Conservation (phyloP, 768 basidiomycete species). For the Gymnopilus junonius region DNA sequence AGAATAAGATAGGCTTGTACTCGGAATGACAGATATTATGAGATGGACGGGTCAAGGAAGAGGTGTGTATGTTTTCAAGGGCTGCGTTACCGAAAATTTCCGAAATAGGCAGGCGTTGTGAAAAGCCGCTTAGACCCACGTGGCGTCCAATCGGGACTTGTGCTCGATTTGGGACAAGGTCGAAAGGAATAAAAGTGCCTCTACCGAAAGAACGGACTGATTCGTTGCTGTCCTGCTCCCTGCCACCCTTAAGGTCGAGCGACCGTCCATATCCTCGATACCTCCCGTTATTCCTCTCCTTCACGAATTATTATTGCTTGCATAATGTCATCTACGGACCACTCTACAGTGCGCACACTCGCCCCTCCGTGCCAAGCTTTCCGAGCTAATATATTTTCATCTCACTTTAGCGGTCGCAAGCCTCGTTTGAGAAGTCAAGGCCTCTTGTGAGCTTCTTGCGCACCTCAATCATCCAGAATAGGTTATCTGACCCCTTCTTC, state of each 20-base stretch:
- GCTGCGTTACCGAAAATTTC: constrained; percentile 26
- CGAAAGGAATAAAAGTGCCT: constrained; percentile 28
- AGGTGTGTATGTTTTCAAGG: constrained; percentile 16
- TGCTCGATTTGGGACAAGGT: constrained; percentile 31
- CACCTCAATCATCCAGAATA: not conserved
- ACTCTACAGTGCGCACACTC: constrained; percentile 36
- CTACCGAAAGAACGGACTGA: not conserved
- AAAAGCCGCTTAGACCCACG: constrained; percentile 26
- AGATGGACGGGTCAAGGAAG: constrained; percentile 3
- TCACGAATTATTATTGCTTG: constrained; percentile 9
- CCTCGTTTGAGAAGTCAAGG: constrained; percentile 28
- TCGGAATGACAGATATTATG: constrained; percentile 7
- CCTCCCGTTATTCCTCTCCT: constrained; percentile 11
- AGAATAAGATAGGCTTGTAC: not conserved
- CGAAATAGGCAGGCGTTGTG: constrained; percentile 35
- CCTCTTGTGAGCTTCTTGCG: constrained; percentile 23
- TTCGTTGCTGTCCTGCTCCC: constrained; percentile 21
- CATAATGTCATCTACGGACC: constrained; percentile 39
- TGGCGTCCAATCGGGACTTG: constrained; percentile 29
- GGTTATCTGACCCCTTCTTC: constrained; percentile 1
- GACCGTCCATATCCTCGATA: constrained; percentile 7
- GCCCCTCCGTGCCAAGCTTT: not conserved
- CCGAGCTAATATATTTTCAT: constrained; percentile 9
- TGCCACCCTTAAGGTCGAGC: constrained; percentile 7
- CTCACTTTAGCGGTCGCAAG: constrained; percentile 11